Conservation (phyloP, 2,329 filamentous ascomycete genomes). For the Torrubiellomyces zombiae region DNA sequence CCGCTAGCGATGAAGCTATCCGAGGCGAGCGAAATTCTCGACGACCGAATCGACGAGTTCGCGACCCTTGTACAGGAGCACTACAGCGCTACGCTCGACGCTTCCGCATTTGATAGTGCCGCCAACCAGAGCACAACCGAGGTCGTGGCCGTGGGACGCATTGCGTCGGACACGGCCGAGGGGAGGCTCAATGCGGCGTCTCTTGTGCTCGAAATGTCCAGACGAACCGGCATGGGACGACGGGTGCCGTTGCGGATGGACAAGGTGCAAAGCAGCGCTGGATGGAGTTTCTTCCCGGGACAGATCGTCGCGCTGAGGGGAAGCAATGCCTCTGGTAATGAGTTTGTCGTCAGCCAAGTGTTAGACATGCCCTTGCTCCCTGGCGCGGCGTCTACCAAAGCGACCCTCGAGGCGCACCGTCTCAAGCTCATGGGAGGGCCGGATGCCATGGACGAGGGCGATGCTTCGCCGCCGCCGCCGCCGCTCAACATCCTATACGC, state of each 20-base stretch:
- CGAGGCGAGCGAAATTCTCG: conserved; percentile 80
- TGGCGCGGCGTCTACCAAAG: conserved; percentile 52
- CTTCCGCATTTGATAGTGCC: conserved; percentile 73
- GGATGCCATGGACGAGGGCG: conserved; percentile 43
- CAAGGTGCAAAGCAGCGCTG: conserved; percentile 37
- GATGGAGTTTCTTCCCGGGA: conserved; percentile 87
- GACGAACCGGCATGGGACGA: conserved; percentile 65
- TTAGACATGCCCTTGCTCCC: conserved; percentile 60
- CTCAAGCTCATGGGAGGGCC: conserved; percentile 49
- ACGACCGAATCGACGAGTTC: conserved; percentile 91
- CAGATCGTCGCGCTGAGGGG: conserved; percentile 81
- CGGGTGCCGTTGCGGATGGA: conserved; percentile 67
- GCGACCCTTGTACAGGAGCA: conserved; percentile 54
- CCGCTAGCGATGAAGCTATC: conserved; percentile 89
- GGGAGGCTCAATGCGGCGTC: conserved; percentile 76
- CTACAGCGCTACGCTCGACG: conserved; percentile 59
- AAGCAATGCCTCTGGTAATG: conserved; percentile 70
- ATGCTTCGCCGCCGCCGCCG: conserved; percentile 29
- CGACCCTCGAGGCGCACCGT: conserved; percentile 50
- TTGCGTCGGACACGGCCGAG: conserved; percentile 75
- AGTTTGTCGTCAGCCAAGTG: conserved; percentile 66
- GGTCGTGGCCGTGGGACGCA: conserved; percentile 77
- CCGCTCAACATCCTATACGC: conserved; percentile 66
- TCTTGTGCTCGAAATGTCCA: conserved; percentile 73
- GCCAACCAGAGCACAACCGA: conserved; percentile 71